phyloP scores from a whole-genome alignment of 73 alveolate species.

The Paraurostyla sp. region DNA sequence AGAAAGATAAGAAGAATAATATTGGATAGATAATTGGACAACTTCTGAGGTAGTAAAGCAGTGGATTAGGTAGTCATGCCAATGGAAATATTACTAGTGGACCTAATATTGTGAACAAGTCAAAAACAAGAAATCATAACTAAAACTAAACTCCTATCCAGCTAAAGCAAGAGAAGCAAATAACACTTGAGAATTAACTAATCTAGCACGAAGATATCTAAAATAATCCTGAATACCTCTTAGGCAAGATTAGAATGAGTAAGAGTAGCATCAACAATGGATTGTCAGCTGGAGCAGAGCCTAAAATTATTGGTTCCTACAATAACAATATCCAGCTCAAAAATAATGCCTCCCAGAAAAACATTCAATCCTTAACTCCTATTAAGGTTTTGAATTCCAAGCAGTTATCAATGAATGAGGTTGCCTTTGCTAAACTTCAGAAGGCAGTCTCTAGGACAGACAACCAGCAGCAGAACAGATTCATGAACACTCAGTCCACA shows the following conservation, averaged over 20 bases:
- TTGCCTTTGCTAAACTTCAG: neutral
- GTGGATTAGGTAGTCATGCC: too few species aligned
- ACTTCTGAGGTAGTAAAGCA: neutral
- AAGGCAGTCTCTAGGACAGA: neutral
- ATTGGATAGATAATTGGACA: conserved; percentile 6
- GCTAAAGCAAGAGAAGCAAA: neutral
- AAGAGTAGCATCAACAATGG: too few species aligned
- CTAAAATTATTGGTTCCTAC: too few species aligned
- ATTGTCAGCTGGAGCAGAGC: too few species aligned
- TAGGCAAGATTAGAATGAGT: neutral
- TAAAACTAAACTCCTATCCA: neutral
- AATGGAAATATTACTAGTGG: too few species aligned
- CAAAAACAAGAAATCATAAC: conserved; percentile 4
- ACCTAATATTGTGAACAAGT: too few species aligned
- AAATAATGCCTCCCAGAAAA: neutral
- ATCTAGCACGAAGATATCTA: neutral
- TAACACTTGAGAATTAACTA: neutral
- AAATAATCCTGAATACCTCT: neutral
- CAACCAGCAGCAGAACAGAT: too few species aligned
- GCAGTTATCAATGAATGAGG: neutral
- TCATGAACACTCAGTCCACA: neutral
- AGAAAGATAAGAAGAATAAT: conserved; percentile 29
- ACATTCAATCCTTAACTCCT: neutral
- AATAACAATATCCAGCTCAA: too few species aligned
- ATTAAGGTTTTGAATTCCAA: neutral